Conservation (phyloP, 1,284 basidiomycete genomes). For the Termitomyces sp. region DNA sequence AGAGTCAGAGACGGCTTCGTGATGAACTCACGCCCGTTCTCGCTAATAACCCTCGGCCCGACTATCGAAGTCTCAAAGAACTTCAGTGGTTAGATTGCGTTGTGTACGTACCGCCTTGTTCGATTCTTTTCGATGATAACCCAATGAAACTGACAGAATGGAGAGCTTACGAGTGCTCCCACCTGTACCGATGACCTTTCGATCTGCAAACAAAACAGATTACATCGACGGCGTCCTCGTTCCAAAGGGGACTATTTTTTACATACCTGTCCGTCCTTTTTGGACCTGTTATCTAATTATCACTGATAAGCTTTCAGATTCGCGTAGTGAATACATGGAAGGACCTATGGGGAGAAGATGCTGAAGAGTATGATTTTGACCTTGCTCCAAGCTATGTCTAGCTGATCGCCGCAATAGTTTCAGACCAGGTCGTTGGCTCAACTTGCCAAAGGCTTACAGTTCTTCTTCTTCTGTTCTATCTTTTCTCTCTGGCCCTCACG, state of each 20-base stretch:
- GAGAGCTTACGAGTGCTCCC: slow-evolving; percentile 34
- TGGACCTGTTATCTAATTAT: not conserved
- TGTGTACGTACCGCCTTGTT: slow-evolving; percentile 28
- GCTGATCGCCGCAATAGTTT: slow-evolving; percentile 24
- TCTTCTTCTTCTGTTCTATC: slow-evolving; percentile 35
- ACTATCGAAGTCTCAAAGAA: slow-evolving; percentile 42
- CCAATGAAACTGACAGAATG: slow-evolving; percentile 2
- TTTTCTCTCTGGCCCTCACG: slow-evolving; percentile 44
- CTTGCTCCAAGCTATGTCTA: not conserved
- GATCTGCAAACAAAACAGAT: slow-evolving; percentile 36
- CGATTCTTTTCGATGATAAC: not conserved
- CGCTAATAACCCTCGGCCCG: slow-evolving; percentile 30
- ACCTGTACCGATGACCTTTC: slow-evolving; percentile 43
- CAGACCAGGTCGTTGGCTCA: slow-evolving; percentile 38
- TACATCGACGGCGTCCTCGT: slow-evolving; percentile 41
- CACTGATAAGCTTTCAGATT: slow-evolving; percentile 28
- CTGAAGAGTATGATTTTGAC: slow-evolving; percentile 32
- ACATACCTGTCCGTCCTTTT: slow-evolving; percentile 35
- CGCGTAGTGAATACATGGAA: slow-evolving; percentile 44
- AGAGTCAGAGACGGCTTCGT: slow-evolving; percentile 37
- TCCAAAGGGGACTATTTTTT: slow-evolving; percentile 42
- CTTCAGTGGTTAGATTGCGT: slow-evolving; percentile 43
- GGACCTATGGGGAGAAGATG: slow-evolving; percentile 41
- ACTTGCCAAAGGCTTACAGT: slow-evolving; percentile 32
- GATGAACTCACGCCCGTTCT: slow-evolving; percentile 37